Evolutionary conservation across 179 eudicot species (phyloP).

Genomic region (Camellia oleifera): DNA sequence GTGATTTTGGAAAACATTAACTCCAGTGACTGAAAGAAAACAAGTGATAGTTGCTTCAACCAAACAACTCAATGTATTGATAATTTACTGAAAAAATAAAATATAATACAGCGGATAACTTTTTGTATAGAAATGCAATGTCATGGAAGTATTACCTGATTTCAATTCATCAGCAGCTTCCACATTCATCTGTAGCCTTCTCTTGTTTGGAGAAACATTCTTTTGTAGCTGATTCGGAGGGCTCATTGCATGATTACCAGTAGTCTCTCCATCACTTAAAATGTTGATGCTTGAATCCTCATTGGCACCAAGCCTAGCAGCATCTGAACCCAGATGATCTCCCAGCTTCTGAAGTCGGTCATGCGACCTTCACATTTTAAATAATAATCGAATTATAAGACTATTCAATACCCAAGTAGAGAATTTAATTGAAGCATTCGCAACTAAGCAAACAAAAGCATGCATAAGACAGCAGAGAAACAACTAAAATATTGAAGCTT

Average conservation of each 20-base stretch:
- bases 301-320: slow-evolving; percentile 29
- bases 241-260: slow-evolving; percentile 26
- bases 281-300: slow-evolving; percentile 51
- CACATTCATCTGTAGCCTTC: slow-evolving; percentile 29
- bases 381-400: not conserved
- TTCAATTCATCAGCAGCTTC: slow-evolving; percentile 40
- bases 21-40: not conserved
- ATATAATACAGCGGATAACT: not conserved
- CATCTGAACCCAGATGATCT: slow-evolving; percentile 56
- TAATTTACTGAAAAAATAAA: not conserved
- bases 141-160: slow-evolving; percentile 39
- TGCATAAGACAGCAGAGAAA: not conserved
- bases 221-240: slow-evolving; percentile 31
- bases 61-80: not conserved
- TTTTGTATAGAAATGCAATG: not conserved
- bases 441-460: not conserved
- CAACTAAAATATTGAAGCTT: slow-evolving; percentile 23
- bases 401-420: not conserved
- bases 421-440: not conserved
- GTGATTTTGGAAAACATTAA: not conserved
- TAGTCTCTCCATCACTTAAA: slow-evolving; percentile 48
- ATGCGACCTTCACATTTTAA: slow-evolving; percentile 55
- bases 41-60: not conserved
- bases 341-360: slow-evolving; percentile 65
- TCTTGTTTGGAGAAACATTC: slow-evolving; percentile 42